Conservation (phyloP, 108 stramenopile genomes). For the Cyclotella distinguenda region DNA sequence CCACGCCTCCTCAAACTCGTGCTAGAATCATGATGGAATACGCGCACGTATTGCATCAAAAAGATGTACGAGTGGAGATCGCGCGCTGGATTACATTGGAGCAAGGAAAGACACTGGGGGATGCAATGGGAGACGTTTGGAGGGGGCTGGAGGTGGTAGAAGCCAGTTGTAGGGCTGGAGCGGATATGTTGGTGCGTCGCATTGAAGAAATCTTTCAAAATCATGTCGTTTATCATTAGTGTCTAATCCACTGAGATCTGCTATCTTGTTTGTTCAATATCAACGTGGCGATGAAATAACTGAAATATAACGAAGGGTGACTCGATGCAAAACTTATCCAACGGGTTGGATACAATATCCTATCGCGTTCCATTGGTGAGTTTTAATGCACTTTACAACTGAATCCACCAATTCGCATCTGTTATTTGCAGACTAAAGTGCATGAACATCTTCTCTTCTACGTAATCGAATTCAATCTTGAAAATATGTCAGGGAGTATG, state of each 20-base stretch:
- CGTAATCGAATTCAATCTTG: too few relatives aligned
- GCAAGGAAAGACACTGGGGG: slow-evolving; percentile 74
- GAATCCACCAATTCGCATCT: too few relatives aligned
- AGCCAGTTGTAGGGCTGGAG: slow-evolving; percentile 41
- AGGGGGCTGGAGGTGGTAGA: slow-evolving; percentile 96
- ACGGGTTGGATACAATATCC: slow-evolving; percentile 79
- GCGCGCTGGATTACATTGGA: slow-evolving; percentile 71
- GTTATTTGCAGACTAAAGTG: too few relatives aligned
- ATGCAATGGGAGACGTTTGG: slow-evolving; percentile 92
- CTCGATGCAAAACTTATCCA: slow-evolving; percentile 69
- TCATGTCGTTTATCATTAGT: not conserved
- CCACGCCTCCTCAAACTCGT: slow-evolving; percentile 63
- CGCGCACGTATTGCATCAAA: slow-evolving; percentile 53
- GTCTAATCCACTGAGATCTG: slow-evolving; percentile 52
- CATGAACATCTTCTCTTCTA: not conserved
- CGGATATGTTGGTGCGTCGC: slow-evolving; percentile 37
- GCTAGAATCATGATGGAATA: slow-evolving; percentile 69
- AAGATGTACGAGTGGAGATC: slow-evolving; percentile 55
- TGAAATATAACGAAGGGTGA: slow-evolving; percentile 66
- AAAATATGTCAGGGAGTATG: slow-evolving; percentile 72
- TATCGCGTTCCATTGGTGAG: slow-evolving; percentile 83
- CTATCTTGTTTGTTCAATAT: not conserved
- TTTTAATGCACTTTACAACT: too few relatives aligned
- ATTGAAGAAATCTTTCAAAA: not conserved
- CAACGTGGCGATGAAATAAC: too few relatives aligned